These are phyloP conservation scores for Solanum ossicruentum DNA, from an alignment of 257 asterid species.

Conservation along the genomic window DNA sequence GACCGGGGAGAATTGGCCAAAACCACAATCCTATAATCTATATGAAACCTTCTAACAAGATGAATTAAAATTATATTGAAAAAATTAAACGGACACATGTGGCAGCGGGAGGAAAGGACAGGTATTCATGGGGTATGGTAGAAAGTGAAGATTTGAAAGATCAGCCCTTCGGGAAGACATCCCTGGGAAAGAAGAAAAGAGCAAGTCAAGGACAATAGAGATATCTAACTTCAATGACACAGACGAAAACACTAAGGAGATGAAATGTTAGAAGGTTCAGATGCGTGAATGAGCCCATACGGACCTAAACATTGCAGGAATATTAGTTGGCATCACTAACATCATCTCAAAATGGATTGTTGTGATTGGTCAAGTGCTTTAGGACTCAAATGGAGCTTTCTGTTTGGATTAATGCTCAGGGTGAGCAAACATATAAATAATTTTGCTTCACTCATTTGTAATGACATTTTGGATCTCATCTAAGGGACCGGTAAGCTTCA, in stretches of 20 bases:
- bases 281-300: not conserved
- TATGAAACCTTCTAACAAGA: not conserved
- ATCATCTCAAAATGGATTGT: not conserved
- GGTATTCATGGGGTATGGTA: slow-evolving; percentile 21
- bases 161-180: no score
- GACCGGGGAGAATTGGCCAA: not conserved
- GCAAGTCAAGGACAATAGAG: no score
- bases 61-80: not conserved
- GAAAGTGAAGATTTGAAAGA: not conserved
- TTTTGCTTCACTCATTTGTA: no score
- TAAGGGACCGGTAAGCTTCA: not conserved
- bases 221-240: not conserved
- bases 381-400: not conserved
- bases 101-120: slow-evolving; percentile 15
- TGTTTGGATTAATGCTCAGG: not conserved
- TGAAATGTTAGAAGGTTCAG: not conserved
- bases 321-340: not conserved
- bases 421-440: no score
- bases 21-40: not conserved
- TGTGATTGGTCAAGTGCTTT: not conserved
- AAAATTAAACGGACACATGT: slow-evolving; percentile 35
- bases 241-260: not conserved
- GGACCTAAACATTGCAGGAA: no score
- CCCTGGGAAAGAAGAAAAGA: no score
- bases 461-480: no score